phyloP scores from a whole-genome alignment of 2,329 filamentous ascomycete genomes.

The Ceratocystis lukuohia region DNA sequence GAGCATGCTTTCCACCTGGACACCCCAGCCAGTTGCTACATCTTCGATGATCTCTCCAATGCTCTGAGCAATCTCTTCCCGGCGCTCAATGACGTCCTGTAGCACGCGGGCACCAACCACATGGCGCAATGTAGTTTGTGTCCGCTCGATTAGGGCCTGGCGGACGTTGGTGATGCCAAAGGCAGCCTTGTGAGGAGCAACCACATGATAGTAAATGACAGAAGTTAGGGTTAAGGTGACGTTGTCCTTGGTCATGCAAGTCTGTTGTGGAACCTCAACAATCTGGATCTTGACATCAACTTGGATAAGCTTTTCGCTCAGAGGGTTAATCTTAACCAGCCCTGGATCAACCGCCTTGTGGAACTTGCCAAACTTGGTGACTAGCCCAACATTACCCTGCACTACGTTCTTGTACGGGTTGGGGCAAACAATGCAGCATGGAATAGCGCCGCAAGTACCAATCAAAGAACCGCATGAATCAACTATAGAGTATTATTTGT shows the following conservation, averaged over 20 bases:
- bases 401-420: slow-evolving; percentile 90
- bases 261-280: slow-evolving; percentile 87
- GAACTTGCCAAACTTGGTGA: slow-evolving; percentile 92
- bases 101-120: slow-evolving; percentile 90
- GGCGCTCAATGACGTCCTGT: slow-evolving; percentile 95
- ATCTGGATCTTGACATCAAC: slow-evolving; percentile 99
- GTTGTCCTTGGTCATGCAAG: slow-evolving; percentile 99
- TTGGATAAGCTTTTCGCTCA: slow-evolving; percentile 77
- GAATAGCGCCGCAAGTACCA: slow-evolving; percentile 71
- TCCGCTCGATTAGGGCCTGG: slow-evolving; percentile 93
- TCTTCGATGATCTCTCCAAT: slow-evolving; percentile 97
- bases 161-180: slow-evolving; percentile 92
- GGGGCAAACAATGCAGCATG: slow-evolving; percentile 81
- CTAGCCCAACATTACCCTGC: slow-evolving; percentile 87
- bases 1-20: slow-evolving; percentile 93
- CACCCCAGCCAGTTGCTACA: slow-evolving; percentile 85
- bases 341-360: slow-evolving; percentile 93
- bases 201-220: slow-evolving; percentile 98
- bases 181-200: slow-evolving; percentile 86
- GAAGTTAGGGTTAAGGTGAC: slow-evolving; percentile 86
- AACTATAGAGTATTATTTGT: slow-evolving; percentile 33
- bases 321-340: slow-evolving; percentile 91
- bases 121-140: slow-evolving; percentile 92
- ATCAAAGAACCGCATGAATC: slow-evolving; percentile 60
- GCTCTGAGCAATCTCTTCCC: slow-evolving; percentile 88